Conservation (phyloP, 2,329 filamentous ascomycete genomes). For the Nigrospora oryzae region DNA sequence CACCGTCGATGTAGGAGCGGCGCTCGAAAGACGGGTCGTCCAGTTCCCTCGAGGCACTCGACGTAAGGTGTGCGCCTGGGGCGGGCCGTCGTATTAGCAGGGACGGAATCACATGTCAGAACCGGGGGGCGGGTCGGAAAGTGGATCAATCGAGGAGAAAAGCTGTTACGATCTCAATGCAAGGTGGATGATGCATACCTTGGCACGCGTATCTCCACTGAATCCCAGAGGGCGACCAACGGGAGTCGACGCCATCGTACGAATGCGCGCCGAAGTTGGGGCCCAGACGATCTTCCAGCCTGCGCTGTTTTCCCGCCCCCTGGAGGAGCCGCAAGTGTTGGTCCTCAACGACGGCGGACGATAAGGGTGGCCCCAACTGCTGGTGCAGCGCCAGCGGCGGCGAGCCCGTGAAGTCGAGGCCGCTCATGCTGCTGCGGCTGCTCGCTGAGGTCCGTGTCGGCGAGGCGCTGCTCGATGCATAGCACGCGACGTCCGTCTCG, state of each 20-base stretch:
- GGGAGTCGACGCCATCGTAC: slow-evolving; percentile 1
- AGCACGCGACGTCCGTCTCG: not conserved
- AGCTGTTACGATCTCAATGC: not conserved
- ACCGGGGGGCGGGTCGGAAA: not conserved
- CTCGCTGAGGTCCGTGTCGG: not conserved
- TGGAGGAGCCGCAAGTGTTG: not conserved
- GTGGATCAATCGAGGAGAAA: no score
- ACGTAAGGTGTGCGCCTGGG: slow-evolving; percentile 5
- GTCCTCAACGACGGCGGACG: not conserved
- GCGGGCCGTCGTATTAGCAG: not conserved
- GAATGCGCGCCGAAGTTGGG: not conserved
- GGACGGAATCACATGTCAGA: not conserved
- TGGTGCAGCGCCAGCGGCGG: not conserved
- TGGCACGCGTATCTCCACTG: slow-evolving; percentile 8
- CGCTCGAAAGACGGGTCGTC: slow-evolving; percentile 5
- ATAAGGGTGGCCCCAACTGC: not conserved
- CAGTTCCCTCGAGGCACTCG: slow-evolving; percentile 2
- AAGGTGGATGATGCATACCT: slow-evolving; percentile 1
- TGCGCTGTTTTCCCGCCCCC: not conserved
- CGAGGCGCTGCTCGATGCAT: not conserved
- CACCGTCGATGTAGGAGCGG: slow-evolving; percentile 5
- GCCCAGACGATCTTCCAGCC: not conserved
- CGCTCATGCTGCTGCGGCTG: not conserved
- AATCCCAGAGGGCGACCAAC: slow-evolving; percentile 5
- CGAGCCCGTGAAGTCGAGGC: not conserved